Evolutionary conservation across 352 stramenopile genomes (phyloP).

Genomic region (Globisporangium echinulatum): DNA sequence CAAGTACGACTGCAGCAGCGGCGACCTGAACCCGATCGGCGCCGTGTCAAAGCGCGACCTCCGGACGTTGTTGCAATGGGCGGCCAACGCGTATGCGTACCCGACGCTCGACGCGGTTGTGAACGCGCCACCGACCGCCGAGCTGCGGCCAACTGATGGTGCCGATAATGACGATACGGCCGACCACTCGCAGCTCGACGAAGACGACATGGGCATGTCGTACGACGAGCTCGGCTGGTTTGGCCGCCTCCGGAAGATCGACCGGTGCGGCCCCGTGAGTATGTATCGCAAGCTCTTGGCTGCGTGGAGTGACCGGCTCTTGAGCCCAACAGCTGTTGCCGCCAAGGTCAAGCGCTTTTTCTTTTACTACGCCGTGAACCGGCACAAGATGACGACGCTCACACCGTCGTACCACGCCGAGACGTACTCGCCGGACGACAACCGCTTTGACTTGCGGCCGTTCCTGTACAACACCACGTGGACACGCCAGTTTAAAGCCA

Average conservation of each 20-base stretch:
- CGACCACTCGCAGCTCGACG: slow-evolving; percentile 94
- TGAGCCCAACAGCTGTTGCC: slow-evolving; percentile 71
- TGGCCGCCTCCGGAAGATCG: slow-evolving; percentile 94
- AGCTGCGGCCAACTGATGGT: slow-evolving; percentile 74
- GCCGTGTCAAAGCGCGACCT: slow-evolving; percentile 95
- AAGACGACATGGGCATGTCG: slow-evolving; percentile 99
- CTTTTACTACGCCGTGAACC: slow-evolving; percentile 97
- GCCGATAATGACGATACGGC: slow-evolving; percentile 53
- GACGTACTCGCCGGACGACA: slow-evolving; percentile 98
- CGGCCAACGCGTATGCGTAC: slow-evolving; percentile 89
- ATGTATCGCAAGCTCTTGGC: slow-evolving; percentile 90
- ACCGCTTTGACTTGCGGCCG: slow-evolving; percentile 96
- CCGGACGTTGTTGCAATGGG: slow-evolving; percentile 95
- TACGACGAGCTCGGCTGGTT: slow-evolving; percentile 97
- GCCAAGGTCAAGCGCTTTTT: slow-evolving; percentile 96
- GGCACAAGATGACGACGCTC: slow-evolving; percentile 99
- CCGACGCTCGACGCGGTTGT: slow-evolving; percentile 89
- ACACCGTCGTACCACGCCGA: slow-evolving; percentile 98
- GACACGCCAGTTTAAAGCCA: slow-evolving; percentile 93
- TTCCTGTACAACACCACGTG: slow-evolving; percentile 97
- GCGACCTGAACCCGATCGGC: slow-evolving; percentile 98
- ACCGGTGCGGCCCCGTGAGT: slow-evolving; percentile 91
- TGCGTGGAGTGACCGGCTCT: slow-evolving; percentile 71
- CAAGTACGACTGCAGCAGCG: slow-evolving; percentile 99
- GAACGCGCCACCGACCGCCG: slow-evolving; percentile 92